Conservation (phyloP, 306 rosid genomes). For the Notholithocarpus densiflorus region DNA sequence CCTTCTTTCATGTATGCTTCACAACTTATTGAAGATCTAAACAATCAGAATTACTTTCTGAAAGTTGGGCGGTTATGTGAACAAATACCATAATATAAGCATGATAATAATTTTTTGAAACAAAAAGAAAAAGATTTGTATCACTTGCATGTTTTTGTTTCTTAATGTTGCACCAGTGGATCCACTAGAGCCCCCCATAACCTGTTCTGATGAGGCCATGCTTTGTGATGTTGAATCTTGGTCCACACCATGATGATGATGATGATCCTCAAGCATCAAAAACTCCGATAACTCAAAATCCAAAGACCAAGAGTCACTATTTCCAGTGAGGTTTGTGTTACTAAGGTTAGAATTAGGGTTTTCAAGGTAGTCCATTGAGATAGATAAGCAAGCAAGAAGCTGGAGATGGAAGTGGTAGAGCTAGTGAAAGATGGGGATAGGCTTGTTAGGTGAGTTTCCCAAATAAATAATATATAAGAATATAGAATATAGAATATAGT, state of each 20-base stretch:
- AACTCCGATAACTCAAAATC: conserved; percentile 43
- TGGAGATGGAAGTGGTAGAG: neutral
- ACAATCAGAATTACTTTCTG: no score
- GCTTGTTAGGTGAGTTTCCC: neutral
- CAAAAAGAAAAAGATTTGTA: neutral
- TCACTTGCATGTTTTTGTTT: conserved; percentile 34
- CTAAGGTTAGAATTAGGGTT: conserved; percentile 36
- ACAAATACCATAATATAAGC: no score
- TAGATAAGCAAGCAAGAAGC: neutral
- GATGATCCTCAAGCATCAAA: conserved; percentile 29
- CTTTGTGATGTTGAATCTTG: conserved; percentile 44
- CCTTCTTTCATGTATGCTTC: no score
- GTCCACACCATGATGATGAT: neutral
- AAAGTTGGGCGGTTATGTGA: no score
- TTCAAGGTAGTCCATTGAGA: conserved; percentile 40
- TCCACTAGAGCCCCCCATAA: conserved; percentile 20
- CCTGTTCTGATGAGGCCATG: conserved; percentile 43
- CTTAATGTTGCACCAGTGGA: conserved; percentile 33
- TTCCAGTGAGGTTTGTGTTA: conserved; percentile 7
- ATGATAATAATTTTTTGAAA: neutral
- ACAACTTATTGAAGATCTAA: no score
- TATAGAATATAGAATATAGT: no score
- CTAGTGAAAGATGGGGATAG: conserved; percentile 7
- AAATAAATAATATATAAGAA: neutral
- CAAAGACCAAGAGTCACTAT: conserved; percentile 19